Evolutionary conservation across 164 flowering plant genomes (phyloP).

Genomic region (Nymphaea thermarum): DNA sequence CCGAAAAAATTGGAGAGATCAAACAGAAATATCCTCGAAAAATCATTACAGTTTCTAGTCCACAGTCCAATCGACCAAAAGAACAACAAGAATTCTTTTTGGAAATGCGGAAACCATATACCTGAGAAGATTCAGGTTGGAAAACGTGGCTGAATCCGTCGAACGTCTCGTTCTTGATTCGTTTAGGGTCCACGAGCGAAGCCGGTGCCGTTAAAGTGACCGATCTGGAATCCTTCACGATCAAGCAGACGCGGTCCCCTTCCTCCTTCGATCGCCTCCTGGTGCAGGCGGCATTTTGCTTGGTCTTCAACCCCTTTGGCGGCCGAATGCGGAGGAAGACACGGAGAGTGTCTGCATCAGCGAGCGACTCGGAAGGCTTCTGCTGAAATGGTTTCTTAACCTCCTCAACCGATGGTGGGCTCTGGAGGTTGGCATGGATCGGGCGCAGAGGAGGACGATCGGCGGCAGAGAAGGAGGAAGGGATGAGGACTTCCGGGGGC

Average conservation of each 20-base stretch:
- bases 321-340: constrained; percentile 62
- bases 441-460: neutral
- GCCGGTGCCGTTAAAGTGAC: constrained; percentile 48
- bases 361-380: neutral
- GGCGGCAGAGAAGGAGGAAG: constrained; percentile 10
- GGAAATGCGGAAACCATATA: constrained; percentile 7
- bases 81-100: neutral
- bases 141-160: constrained; percentile 76
- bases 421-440: constrained; percentile 9
- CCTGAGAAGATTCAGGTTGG: constrained; percentile 58
- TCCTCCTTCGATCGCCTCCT: neutral
- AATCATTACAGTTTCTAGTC: neutral
- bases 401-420: constrained; percentile 30
- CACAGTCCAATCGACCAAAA: neutral
- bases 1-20: neutral
- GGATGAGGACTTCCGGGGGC: constrained; percentile 2
- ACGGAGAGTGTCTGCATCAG: constrained; percentile 27
- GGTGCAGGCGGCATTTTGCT: neutral
- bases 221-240: constrained; percentile 32
- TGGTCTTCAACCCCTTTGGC: neutral
- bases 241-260: constrained; percentile 18
- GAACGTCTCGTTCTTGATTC: constrained; percentile 55
- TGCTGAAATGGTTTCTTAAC: neutral
- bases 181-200: constrained; percentile 30
- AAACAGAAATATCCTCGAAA: no score